Conservation (phyloP, 2,329 filamentous ascomycete genomes). For the Xylariaceae sp. region DNA sequence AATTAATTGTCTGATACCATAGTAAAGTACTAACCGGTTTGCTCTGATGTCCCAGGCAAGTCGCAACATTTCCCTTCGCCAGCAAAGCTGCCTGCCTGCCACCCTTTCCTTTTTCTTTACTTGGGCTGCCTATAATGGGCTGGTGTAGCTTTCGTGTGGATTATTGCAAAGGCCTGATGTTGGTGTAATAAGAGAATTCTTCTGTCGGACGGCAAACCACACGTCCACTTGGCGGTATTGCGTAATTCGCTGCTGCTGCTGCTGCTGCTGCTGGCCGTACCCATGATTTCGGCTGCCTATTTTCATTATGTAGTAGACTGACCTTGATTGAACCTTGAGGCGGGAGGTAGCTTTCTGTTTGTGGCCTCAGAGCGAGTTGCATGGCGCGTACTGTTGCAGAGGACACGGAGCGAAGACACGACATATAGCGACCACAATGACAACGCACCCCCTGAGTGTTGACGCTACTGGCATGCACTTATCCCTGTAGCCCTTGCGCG, state of each 20-base stretch:
- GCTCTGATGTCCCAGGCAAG: not conserved
- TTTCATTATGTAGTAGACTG: not conserved
- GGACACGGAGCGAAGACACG: not conserved
- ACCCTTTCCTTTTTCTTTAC: no score
- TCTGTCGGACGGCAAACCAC: no score
- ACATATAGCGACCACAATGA: not conserved
- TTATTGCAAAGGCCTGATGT: no score
- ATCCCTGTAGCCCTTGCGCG: not conserved
- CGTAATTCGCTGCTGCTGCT: not conserved
- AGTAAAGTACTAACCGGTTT: no score
- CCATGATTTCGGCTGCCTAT: not conserved
- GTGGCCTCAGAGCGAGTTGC: not conserved
- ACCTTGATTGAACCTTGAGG: not conserved
- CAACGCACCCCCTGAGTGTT: not conserved
- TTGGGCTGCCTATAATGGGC: no score
- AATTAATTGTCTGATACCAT: no score
- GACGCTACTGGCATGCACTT: not conserved
- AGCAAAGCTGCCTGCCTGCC: not conserved
- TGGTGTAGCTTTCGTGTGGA: no score
- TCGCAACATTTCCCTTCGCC: not conserved
- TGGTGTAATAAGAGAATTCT: no score
- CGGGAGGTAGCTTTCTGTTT: no score
- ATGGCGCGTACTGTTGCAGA: not conserved
- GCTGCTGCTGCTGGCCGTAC: not conserved
- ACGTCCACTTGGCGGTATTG: not conserved